Conservation (phyloP, 768 basidiomycete species). For the Lactifluus hygrophoroides region DNA sequence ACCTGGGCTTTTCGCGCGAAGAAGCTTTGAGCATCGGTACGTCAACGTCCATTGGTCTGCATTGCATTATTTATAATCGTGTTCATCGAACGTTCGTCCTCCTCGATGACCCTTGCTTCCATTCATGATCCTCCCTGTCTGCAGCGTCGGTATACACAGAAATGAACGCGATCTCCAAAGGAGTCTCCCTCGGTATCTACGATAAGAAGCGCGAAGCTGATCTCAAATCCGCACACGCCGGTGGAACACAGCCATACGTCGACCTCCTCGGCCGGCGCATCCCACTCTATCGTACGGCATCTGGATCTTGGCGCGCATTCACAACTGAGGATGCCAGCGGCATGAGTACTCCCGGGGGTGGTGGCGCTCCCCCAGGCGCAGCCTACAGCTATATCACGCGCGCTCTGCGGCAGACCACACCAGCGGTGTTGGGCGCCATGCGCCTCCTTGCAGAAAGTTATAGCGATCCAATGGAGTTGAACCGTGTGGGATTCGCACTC, state of each 20-base stretch:
- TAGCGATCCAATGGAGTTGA: conserved; percentile 43
- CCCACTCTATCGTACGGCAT: conserved; percentile 64
- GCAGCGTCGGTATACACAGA: conserved; percentile 89
- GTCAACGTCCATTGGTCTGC: conserved; percentile 12
- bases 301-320: conserved; percentile 76
- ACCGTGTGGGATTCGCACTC: conserved; percentile 60
- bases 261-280: conserved; percentile 81
- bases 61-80: too few species aligned
- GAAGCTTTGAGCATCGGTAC: conserved; percentile 89
- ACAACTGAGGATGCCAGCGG: conserved; percentile 33
- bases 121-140: not conserved
- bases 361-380: conserved; percentile 56
- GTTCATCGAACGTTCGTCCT: too few species aligned
- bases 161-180: conserved; percentile 83
- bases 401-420: conserved; percentile 70
- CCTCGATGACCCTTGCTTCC: not conserved
- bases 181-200: conserved; percentile 74
- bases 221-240: conserved; percentile 40
- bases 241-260: conserved; percentile 71
- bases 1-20: conserved; percentile 76
- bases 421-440: conserved; percentile 70
- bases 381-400: conserved; percentile 81
- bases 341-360: not conserved
- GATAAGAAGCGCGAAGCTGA: conserved; percentile 44
- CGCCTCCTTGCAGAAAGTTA: conserved; percentile 59